Conservation (phyloP, 352 stramenopile genomes). For the Phytophthora sojae region DNA sequence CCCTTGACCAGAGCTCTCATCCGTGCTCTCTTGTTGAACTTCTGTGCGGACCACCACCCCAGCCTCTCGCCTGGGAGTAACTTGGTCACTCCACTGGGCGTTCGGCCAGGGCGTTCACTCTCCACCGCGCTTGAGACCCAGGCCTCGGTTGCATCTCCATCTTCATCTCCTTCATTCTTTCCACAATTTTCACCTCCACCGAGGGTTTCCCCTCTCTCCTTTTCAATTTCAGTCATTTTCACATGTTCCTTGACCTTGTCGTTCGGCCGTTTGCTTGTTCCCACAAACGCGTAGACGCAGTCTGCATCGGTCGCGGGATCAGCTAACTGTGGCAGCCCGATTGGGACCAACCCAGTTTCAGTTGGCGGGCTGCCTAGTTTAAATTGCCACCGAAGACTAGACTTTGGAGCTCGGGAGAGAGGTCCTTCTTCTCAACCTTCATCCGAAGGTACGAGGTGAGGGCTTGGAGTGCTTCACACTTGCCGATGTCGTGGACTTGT, state of each 20-base stretch:
- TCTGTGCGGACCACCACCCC: conserved; percentile 5
- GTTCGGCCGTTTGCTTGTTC: conserved; percentile 3
- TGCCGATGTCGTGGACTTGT: neutral
- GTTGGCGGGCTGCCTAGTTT: conserved; percentile 12
- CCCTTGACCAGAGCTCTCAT: conserved; percentile 6
- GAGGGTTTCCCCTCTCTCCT: conserved; percentile 3
- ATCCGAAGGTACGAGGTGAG: too few species aligned
- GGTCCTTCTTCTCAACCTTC: too few species aligned
- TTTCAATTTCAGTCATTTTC: conserved; percentile 10
- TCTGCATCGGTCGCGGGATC: neutral
- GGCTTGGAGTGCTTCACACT: too few species aligned
- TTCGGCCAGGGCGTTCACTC: neutral
- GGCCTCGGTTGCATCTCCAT: neutral
- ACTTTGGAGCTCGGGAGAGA: too few species aligned
- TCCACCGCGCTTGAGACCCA: neutral
- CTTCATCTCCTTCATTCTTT: neutral
- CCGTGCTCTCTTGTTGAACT: neutral
- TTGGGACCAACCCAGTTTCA: conserved; percentile 12
- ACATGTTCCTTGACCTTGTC: neutral
- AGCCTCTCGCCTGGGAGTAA: neutral
- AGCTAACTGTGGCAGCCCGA: neutral
- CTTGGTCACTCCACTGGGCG: neutral
- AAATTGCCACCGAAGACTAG: too few species aligned
- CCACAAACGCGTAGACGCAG: conserved; percentile 6
- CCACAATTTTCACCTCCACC: neutral